phyloP scores from a whole-genome alignment of 2,329 filamentous ascomycete genomes.

The Pleomassaria siparia region DNA sequence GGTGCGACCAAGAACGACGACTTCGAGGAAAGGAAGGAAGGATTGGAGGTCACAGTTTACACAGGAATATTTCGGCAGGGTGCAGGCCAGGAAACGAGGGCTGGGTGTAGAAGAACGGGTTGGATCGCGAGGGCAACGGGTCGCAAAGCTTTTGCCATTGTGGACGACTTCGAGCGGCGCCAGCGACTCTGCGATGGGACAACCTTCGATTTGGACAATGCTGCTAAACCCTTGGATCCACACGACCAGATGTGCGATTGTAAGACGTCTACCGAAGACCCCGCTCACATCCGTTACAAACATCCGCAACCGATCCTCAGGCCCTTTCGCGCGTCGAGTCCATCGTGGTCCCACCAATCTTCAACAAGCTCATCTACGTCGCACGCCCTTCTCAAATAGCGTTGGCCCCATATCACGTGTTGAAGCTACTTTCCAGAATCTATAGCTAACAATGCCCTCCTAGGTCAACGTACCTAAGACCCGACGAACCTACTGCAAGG shows the following conservation, averaged over 20 bases:
- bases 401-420: background rate
- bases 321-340: background rate
- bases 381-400: background rate
- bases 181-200: background rate
- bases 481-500: conserved; percentile 96
- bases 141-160: background rate
- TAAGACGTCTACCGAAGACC: background rate
- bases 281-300: background rate
- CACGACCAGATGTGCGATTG: background rate
- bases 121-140: background rate
- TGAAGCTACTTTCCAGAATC: background rate
- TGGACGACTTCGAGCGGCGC: background rate
- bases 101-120: background rate
- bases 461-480: conserved; percentile 99
- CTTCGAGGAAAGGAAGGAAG: background rate
- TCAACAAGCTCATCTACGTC: conserved; percentile 1
- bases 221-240: background rate
- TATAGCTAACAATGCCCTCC: conserved; percentile 18
- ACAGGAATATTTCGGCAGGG: background rate
- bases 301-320: background rate
- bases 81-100: background rate
- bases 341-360: background rate
- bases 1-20: background rate
- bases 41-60: background rate
- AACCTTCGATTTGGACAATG: background rate